Conservation (phyloP, 257 asterid genomes). For the Marsdenia floribunda region DNA sequence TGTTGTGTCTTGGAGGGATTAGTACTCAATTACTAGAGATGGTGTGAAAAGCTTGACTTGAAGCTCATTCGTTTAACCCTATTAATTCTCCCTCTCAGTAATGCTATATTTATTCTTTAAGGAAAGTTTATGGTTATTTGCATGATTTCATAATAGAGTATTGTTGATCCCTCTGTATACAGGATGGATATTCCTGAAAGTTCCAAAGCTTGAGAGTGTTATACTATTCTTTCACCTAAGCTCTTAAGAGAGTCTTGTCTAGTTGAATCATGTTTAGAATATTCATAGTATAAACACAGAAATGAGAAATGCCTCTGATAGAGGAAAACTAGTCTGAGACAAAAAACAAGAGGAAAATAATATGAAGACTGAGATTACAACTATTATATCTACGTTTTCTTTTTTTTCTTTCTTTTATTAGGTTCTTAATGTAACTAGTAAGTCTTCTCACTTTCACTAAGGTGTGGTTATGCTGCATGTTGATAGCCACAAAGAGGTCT, state of each 20-base stretch:
- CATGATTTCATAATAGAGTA: not conserved
- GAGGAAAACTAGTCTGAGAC: not conserved
- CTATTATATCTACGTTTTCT: not conserved
- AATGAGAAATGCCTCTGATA: not conserved
- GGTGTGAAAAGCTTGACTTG: constrained; percentile 32
- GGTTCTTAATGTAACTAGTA: not conserved
- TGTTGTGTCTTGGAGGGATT: constrained; percentile 1
- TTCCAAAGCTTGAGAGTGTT: not conserved
- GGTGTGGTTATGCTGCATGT: not conserved
- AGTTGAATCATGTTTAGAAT: not conserved
- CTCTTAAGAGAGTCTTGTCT: not conserved
- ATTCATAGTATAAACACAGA: not conserved
- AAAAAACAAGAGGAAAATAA: not conserved
- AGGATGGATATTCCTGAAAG: not conserved
- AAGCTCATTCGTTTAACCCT: not conserved
- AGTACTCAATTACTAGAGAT: not conserved
- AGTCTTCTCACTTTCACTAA: not conserved
- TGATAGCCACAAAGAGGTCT: not conserved
- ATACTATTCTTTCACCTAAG: not conserved
- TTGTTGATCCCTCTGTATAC: not conserved
- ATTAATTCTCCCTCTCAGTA: not conserved
- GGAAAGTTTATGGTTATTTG: not conserved
- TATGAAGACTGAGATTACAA: not conserved
- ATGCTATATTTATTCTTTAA: too few relatives aligned
- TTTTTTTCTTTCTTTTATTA: not conserved